Percentiles rank a stretch among this genome's conserved stretches.
phyloP scores from a whole-genome alignment of 345 rosid genomes.

The Turnera subulata region DNA sequence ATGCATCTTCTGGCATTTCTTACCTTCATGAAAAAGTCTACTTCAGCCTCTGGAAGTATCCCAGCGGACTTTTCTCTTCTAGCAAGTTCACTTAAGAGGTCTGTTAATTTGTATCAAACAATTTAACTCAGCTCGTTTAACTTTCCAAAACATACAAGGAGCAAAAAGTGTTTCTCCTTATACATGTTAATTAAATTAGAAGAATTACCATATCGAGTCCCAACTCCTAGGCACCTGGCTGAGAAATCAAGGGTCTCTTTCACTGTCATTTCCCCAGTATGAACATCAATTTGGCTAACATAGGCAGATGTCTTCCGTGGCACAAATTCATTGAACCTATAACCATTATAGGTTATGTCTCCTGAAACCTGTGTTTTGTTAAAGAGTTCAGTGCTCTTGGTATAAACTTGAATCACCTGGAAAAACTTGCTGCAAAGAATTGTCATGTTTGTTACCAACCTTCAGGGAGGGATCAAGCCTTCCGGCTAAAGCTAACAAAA shows the following conservation, averaged over 20 bases:
- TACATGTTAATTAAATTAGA: too few species aligned
- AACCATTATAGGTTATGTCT: conserved; percentile 66
- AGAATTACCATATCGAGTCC: conserved; percentile 77
- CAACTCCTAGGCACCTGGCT: conserved; percentile 90
- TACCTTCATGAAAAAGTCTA: conserved; percentile 95
- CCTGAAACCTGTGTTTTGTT: conserved; percentile 50
- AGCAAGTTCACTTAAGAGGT: conserved; percentile 69
- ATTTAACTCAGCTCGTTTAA: neutral
- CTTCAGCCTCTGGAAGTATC: conserved; percentile 78
- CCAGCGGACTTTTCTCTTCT: conserved; percentile 78
- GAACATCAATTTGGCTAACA: conserved; percentile 91
- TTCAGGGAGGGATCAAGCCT: conserved; percentile 60
- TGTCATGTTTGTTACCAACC: conserved; percentile 27
- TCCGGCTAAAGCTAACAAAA: conserved; percentile 72
- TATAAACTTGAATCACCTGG: too few species aligned
- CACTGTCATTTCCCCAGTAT: conserved; percentile 83
- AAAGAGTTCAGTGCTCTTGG: too few species aligned
- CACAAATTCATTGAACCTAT: conserved; percentile 58
- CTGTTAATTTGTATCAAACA: conserved; percentile 24
- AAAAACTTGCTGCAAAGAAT: too few species aligned
- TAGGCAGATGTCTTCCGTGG: conserved; percentile 89
- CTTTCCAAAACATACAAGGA: too few species aligned
- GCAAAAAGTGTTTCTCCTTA: too few species aligned
- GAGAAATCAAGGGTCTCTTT: conserved; percentile 94
- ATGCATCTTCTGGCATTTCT: too few species aligned